phyloP scores from a whole-genome alignment of 768 basidiomycete species.

The Tylopilus felleus region DNA sequence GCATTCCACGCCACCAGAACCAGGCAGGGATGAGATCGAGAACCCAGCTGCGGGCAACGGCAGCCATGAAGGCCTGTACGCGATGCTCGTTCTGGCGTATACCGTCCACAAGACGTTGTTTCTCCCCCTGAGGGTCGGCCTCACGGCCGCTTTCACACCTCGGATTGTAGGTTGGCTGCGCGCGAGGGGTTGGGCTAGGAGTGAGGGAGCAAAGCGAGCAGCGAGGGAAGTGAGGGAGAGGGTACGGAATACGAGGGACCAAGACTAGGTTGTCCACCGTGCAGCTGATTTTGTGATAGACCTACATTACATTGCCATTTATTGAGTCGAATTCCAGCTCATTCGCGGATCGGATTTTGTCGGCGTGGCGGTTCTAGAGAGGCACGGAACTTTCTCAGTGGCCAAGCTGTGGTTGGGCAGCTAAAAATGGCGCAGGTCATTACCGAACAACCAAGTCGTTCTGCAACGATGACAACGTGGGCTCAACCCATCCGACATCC shows the following conservation, averaged over 20 bases:
- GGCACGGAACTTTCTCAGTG: no score
- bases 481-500: constrained; percentile 38
- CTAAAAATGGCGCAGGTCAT: not conserved
- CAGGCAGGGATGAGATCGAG: constrained; percentile 65
- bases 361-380: no score
- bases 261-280: constrained; percentile 10
- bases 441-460: not conserved
- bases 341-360: no score
- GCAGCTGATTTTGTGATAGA: not conserved
- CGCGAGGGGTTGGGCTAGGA: constrained; percentile 77
- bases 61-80: constrained; percentile 77
- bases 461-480: constrained; percentile 30
- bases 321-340: constrained; percentile 6
- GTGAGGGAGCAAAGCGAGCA: constrained; percentile 65
- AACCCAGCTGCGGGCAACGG: constrained; percentile 29
- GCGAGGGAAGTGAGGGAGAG: constrained; percentile 42
- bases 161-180: constrained; percentile 82
- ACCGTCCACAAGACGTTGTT: constrained; percentile 94
- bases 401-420: no score
- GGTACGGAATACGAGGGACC: constrained; percentile 24
- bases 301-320: constrained; percentile 13
- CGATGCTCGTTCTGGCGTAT: constrained; percentile 91
- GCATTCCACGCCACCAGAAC: constrained; percentile 55
- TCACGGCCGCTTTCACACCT: constrained; percentile 86
- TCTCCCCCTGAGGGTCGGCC: constrained; percentile 81